These are phyloP conservation scores for Fusarium coicis DNA, from an alignment of 2,329 filamentous ascomycete genomes.

Conservation along the genomic window DNA sequence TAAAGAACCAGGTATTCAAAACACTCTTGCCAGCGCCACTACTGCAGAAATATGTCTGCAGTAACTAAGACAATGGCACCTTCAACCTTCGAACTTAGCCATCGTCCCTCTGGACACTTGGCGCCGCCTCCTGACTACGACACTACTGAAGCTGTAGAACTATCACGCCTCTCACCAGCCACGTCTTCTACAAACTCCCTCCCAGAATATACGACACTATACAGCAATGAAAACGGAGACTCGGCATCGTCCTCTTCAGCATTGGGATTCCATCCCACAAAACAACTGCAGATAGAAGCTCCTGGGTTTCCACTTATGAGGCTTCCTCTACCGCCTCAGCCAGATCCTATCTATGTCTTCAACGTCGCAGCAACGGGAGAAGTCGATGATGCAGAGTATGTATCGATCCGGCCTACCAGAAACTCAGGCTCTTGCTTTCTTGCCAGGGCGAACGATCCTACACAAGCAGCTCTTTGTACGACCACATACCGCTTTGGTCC, in stretches of 20 bases:
- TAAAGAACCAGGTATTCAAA: neutral
- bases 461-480: conserved; percentile 53
- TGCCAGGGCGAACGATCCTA: conserved; percentile 53
- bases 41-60: conserved; percentile 17
- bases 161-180: conserved; percentile 38
- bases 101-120: conserved; percentile 22
- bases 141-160: conserved; percentile 36
- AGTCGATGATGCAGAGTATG: conserved; percentile 58
- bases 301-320: conserved; percentile 56
- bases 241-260: conserved; percentile 9
- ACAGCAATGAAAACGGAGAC: neutral
- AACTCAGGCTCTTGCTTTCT: conserved; percentile 62
- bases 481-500: conserved; percentile 70
- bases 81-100: neutral
- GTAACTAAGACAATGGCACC: neutral
- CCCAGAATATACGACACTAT: conserved; percentile 41
- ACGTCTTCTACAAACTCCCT: conserved; percentile 45
- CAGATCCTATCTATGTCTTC: conserved; percentile 57
- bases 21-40: neutral
- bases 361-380: conserved; percentile 52
- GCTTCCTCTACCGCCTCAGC: conserved; percentile 52
- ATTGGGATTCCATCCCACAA: conserved; percentile 54
- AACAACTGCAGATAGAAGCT: conserved; percentile 61
- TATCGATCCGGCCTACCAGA: conserved; percentile 60
- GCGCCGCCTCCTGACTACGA: conserved; percentile 47